Base-by-base conservation (phyloP, 1,284 basidiomycete species). In the Ustilago bromivora region DNA sequence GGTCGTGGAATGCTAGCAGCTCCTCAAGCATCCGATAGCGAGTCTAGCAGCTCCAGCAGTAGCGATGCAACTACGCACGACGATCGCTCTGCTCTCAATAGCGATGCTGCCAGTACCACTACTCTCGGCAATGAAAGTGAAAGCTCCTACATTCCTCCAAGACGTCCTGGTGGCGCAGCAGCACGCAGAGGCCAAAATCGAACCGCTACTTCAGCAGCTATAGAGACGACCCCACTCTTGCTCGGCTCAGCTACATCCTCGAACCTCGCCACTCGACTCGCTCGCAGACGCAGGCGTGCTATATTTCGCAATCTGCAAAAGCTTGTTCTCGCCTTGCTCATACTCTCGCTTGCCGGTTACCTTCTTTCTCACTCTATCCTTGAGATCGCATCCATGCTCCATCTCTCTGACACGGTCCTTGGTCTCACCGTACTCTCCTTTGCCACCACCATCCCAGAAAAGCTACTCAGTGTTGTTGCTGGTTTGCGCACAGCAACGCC, bases 391-490 rank as follows among this genome's bases (percentile, higher is more conserved):
- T 67, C 76, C 23, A 49, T 75, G 13, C 40, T 78, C 1, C 76
- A 80, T 51, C 64, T 86, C 2, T 84, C 84, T 1, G 76, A 85
- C 23, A 78, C 82, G 1, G 67, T 83, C 0, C 65, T 82, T 13
- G 85, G 85, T 19, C 62, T 86, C 19, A 82, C 83, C 10, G 66
- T 86, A 17, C 76, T 86, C 11, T 79, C 78, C 15, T 80, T 86
- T 41, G 81, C 82, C 1, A 86, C 85, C 10, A 86, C 85, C 15
- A 57, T 86, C 8, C 85, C 85, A 0, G 85, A 86, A 43, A 86
- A 86, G 66, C 59, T 83, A 19, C 79, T 86, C 11, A 82, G 82
- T 11, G 70, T 82, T 52, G 71, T 84, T 46, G 76, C 73, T 6
- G 85, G 82, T 2, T 65, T 70, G 3, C 63, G 63, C 9, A 55